phyloP scores from a whole-genome alignment of 768 basidiomycete species.

The Sutorius australiensis region DNA sequence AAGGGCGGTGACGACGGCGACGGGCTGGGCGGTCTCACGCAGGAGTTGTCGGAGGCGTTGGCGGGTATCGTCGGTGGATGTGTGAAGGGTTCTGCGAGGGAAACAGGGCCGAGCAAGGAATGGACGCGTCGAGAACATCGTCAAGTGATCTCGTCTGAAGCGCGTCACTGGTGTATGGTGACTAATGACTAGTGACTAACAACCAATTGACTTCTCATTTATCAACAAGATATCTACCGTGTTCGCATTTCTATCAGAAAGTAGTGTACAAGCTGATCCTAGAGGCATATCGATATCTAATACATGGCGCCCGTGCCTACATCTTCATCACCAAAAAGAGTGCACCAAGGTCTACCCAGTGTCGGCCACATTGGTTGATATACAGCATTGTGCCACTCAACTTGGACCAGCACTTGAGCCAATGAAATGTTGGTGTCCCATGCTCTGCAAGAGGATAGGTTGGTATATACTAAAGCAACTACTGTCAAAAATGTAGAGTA shows the following conservation, averaged over 20 bases:
- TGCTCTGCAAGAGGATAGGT: no score
- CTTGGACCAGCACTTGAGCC: no score
- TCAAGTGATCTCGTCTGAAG: not conserved
- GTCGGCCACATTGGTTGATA: constrained; percentile 80
- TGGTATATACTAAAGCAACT: no score
- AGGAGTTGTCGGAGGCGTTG: constrained; percentile 50
- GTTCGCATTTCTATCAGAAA: no score
- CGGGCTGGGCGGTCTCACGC: constrained; percentile 79
- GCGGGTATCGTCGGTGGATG: constrained; percentile 13
- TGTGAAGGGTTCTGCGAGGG: constrained; percentile 4
- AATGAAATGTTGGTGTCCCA: no score
- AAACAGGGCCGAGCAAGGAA: not conserved
- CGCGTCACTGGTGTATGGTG: not conserved
- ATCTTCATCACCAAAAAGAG: constrained; percentile 83
- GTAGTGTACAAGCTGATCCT: no score
- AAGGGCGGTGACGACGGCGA: constrained; percentile 77
- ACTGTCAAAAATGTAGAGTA: no score
- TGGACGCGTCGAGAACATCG: not conserved
- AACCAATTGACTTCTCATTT: no score
- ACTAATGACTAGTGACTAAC: not conserved
- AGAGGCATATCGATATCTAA: not conserved
- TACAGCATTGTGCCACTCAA: no score
- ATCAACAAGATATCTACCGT: no score
- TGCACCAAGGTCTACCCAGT: constrained; percentile 79
- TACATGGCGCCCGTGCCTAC: constrained; percentile 24